A percentile compares a stretch with the other conserved stretches of the same genome.
phyloP scores from a whole-genome alignment of 495 filamentous ascomycete species.

The Neurospora sp. region DNA sequence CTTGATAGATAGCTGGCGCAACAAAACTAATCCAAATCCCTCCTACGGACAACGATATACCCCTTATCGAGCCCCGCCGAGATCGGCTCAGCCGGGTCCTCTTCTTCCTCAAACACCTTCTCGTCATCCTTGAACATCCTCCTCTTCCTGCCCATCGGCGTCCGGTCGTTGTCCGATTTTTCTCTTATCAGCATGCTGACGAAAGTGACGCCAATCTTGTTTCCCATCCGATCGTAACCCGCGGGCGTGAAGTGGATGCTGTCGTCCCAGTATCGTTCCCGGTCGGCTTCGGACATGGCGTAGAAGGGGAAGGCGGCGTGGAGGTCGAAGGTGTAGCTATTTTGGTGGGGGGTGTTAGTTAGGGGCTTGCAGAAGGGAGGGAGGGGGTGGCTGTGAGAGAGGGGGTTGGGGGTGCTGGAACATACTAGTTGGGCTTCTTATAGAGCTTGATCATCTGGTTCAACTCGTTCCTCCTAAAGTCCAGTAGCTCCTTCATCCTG shows the following conservation, averaged over 20 bases:
- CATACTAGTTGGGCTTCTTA: constrained; percentile 35
- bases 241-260: constrained; percentile 46
- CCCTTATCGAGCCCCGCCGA: constrained; percentile 25
- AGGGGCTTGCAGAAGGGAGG: too few species aligned
- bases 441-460: constrained; percentile 43
- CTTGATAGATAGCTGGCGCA: background rate
- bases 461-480: constrained; percentile 32
- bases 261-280: constrained; percentile 47
- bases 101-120: constrained; percentile 31
- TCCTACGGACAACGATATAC: constrained; percentile 34
- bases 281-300: constrained; percentile 30
- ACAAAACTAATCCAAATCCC: constrained; percentile 26
- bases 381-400: background rate
- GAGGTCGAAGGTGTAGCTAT: constrained; percentile 45
- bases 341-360: background rate
- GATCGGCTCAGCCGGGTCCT: constrained; percentile 19
- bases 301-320: constrained; percentile 41
- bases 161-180: constrained; percentile 10
- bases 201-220: constrained; percentile 38
- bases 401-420: background rate
- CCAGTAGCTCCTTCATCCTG: constrained; percentile 13
- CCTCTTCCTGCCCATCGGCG: constrained; percentile 18
- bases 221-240: constrained; percentile 51
- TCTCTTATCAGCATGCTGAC: constrained; percentile 30
- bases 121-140: constrained; percentile 26